Conservation (phyloP, 1,139 yeast species). For the Pichia sp. region DNA sequence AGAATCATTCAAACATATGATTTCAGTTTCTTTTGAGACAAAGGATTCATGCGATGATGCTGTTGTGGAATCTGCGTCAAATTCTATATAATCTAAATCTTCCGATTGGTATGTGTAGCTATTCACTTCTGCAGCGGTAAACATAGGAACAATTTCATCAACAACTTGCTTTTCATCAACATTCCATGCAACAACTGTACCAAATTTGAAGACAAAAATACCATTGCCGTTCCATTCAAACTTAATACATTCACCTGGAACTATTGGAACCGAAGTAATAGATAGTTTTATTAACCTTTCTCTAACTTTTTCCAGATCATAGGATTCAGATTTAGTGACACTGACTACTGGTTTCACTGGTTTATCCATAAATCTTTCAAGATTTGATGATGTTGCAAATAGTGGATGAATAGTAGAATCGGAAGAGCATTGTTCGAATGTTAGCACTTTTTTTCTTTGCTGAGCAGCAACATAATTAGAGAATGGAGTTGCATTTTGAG, state of each 20-base stretch:
- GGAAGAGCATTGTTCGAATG: neutral
- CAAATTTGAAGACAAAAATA: constrained; percentile 59
- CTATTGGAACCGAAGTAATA: constrained; percentile 34
- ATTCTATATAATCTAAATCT: constrained; percentile 79
- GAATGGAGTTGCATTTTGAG: neutral
- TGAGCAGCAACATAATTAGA: constrained; percentile 8
- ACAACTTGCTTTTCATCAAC: constrained; percentile 43
- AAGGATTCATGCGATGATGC: neutral
- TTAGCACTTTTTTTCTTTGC: constrained; percentile 12
- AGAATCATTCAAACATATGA: constrained; percentile 31
- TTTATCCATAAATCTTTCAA: constrained; percentile 17
- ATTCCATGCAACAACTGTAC: constrained; percentile 82
- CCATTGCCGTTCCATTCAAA: constrained; percentile 28
- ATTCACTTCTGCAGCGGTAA: constrained; percentile 42
- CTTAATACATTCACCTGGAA: constrained; percentile 66
- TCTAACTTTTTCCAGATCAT: constrained; percentile 45
- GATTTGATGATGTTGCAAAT: constrained; percentile 14
- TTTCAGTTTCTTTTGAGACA: constrained; percentile 15
- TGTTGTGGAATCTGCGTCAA: constrained; percentile 28
- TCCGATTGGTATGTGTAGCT: constrained; percentile 64
- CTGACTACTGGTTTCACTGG: constrained; percentile 48
- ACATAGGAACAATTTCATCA: constrained; percentile 40
- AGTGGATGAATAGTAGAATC: constrained; percentile 16
- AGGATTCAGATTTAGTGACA: constrained; percentile 62
- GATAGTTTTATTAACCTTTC: constrained; percentile 33